Evolutionary conservation across 495 filamentous ascomycete species (phyloP).

Genomic region (Hypomontagnella submonticulosa): DNA sequence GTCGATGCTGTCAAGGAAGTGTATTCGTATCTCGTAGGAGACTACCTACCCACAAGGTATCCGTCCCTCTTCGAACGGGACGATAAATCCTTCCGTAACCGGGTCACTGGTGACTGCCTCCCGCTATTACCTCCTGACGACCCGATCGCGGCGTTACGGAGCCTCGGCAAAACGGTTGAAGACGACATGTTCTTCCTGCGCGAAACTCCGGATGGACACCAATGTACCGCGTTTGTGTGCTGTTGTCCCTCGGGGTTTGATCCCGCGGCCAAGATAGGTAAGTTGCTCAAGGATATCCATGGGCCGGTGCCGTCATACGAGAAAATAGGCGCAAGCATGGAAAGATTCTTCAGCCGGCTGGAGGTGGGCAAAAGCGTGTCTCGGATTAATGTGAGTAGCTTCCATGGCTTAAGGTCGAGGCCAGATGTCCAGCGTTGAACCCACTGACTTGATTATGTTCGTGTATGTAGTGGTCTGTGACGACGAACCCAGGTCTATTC

Average conservation of each 20-base stretch:
- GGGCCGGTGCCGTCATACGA: constrained; percentile 75
- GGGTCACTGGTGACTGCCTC: constrained; percentile 56
- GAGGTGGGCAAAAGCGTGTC: constrained; percentile 65
- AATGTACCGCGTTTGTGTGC: constrained; percentile 72
- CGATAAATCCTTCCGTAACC: constrained; percentile 54
- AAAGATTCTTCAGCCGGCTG: constrained; percentile 73
- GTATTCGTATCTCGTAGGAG: constrained; percentile 70
- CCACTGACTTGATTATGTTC: constrained; percentile 10
- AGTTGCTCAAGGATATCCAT: constrained; percentile 74
- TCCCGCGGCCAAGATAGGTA: constrained; percentile 70
- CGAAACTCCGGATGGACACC: constrained; percentile 67
- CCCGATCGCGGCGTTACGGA: constrained; percentile 54
- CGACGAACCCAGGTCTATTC: constrained; percentile 67
- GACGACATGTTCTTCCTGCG: constrained; percentile 81
- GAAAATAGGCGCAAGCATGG: constrained; percentile 80
- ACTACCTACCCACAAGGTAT: constrained; percentile 73
- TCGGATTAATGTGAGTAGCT: constrained; percentile 62
- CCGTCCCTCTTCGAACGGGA: constrained; percentile 67
- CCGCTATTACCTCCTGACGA: constrained; percentile 51
- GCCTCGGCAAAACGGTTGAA: constrained; percentile 70
- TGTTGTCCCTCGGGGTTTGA: constrained; percentile 82
- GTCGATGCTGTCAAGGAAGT: constrained; percentile 68
- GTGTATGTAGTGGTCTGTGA: constrained; percentile 68
- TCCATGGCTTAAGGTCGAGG: background rate
- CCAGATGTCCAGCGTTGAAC: background rate